A percentile compares a stretch with the other conserved stretches of the same genome.
Conservation (phyloP, 306 rosid species). For the Trifolium fragiferum region DNA sequence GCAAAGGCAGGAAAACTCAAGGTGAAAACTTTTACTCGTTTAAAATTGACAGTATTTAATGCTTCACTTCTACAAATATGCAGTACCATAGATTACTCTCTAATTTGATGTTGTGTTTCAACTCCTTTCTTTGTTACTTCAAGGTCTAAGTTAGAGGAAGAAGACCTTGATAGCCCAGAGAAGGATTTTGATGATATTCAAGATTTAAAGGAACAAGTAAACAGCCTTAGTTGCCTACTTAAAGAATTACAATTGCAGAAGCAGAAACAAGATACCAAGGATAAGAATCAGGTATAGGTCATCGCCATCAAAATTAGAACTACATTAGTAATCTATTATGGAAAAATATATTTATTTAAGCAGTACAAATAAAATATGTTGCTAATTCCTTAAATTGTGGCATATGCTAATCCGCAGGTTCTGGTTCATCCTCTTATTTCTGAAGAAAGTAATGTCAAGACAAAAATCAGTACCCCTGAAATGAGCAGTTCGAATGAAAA, state of each 20-base stretch:
- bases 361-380: neutral
- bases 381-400: constrained; percentile 26
- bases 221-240: constrained; percentile 56
- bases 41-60: constrained; percentile 28
- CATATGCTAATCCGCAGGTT: constrained; percentile 52
- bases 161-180: constrained; percentile 53
- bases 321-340: neutral
- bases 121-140: constrained; percentile 40
- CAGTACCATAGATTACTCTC: constrained; percentile 5
- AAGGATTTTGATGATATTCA: constrained; percentile 61
- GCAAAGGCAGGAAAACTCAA: constrained; percentile 58
- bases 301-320: constrained; percentile 36
- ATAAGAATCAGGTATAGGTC: constrained; percentile 65
- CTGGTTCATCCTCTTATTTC: constrained; percentile 50
- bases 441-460: constrained; percentile 52
- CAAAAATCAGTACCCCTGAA: constrained; percentile 47
- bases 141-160: constrained; percentile 61
- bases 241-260: constrained; percentile 67
- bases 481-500: constrained; percentile 44
- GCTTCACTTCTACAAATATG: constrained; percentile 21
- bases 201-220: constrained; percentile 75
- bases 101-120: constrained; percentile 39
- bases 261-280: constrained; percentile 48
- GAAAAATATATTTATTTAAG: neutral
- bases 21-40: constrained; percentile 52